Base-by-base conservation (phyloP, 371 early-diverging fungal species). In the Actinomortierella wolfii region DNA sequence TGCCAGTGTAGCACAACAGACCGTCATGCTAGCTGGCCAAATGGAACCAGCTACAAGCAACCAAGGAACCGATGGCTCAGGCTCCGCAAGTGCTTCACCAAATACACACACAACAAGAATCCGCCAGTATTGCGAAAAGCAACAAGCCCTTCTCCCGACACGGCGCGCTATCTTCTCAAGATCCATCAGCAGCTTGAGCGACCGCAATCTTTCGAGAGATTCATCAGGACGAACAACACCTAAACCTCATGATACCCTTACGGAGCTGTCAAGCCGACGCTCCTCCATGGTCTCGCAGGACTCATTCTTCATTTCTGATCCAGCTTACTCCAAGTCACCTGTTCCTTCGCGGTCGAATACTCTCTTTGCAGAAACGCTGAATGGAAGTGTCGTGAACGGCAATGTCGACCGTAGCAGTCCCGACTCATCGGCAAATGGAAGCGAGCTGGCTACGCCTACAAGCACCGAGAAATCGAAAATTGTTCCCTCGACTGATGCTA, bases 111-210 rank as follows among this genome's bases (percentile, higher is more conserved):
- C 34, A 34, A 34, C 34, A 34, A 34, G 66, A 29, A 71, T 71
- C 24, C 66, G 73, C 4, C 73, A 71, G 48, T 71, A 71, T 48
- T 71, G 73, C 39, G 73, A 71, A 42, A 71, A 61, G 50, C 73
- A 71, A n/a, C 73, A 71, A n/a, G 51, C 59, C 11, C 65, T 71
- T 20, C 49, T 71, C 53, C 73, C 73, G n/a, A 34, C 73, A n/a
- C 56, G 73, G 45, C 57, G 73, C 47, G 59, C 73, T 8, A 66
- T 71, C 45, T 71, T 71, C 47, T 71, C 73, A 2, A 49, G 66
- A n/a, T 71, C 66, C 0, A 43, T 48, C 34, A 34, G 34, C 11
- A 34, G 8, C 61, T 61, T 56, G 56, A 50, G 66, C 14, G 73
- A 71, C 34, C 57, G 63, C 45, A 71, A 66, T 21, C 7, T 56